Evolutionary conservation across 192 early-diverging fungal species (phyloP).

Genomic region (Cladochytrium replicatum): DNA sequence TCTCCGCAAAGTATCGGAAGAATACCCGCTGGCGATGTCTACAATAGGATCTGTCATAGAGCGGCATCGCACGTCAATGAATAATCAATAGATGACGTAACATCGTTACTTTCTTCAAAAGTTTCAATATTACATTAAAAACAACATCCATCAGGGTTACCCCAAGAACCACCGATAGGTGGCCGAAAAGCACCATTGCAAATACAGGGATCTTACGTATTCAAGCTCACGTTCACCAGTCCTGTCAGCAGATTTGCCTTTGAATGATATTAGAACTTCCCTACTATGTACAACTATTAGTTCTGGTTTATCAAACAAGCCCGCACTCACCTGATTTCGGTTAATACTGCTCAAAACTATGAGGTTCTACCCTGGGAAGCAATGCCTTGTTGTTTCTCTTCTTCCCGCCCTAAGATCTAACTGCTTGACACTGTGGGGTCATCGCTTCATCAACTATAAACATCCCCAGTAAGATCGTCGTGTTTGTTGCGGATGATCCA

Average conservation of each 20-base stretch:
- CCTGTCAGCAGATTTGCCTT: conserved; percentile 87
- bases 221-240: conserved; percentile 62
- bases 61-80: no score
- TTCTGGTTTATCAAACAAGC: conserved; percentile 68
- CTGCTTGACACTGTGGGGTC: conserved; percentile 8
- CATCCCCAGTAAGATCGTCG: not conserved
- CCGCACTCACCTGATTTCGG: conserved; percentile 68
- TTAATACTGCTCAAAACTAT: conserved; percentile 61
- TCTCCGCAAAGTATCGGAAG: conserved; percentile 75
- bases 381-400: conserved; percentile 23
- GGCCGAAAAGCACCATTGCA: no score
- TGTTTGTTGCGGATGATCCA: no score
- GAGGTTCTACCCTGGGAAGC: conserved; percentile 39
- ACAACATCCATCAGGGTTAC: no score
- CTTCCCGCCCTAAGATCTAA: conserved; percentile 35
- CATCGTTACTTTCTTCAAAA: no score
- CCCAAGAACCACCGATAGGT: no score
- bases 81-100: no score
- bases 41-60: conserved; percentile 60
- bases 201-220: conserved; percentile 68
- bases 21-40: conserved; percentile 73
- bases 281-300: no score
- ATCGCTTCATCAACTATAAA: conserved; percentile 5
- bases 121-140: no score
- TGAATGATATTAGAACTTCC: not conserved